Conservation (phyloP, 2,329 filamentous ascomycete genomes). For the Apiospora koreana region DNA sequence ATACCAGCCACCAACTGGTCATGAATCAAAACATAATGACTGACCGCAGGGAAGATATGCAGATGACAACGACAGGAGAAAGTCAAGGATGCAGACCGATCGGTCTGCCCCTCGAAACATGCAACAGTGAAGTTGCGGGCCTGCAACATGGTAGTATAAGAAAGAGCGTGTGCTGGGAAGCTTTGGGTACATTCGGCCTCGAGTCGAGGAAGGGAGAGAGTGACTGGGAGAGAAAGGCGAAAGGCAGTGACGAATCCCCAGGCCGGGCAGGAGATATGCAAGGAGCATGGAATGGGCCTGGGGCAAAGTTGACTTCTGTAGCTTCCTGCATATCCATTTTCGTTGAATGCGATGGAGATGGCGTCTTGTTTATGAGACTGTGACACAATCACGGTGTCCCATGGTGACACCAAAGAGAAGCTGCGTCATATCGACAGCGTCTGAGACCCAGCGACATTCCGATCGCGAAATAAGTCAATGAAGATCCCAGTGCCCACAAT, state of each 20-base stretch:
- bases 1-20: slow-evolving; percentile 21
- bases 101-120: slow-evolving; percentile 13
- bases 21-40: slow-evolving; percentile 43
- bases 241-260: not conserved
- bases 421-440: slow-evolving; percentile 14
- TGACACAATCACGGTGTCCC: slow-evolving; percentile 16
- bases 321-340: slow-evolving; percentile 8
- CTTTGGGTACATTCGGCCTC: slow-evolving; percentile 15
- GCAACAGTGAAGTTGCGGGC: slow-evolving; percentile 7
- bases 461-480: slow-evolving; percentile 14
- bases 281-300: slow-evolving; percentile 1
- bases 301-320: slow-evolving; percentile 9
- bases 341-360: slow-evolving; percentile 7
- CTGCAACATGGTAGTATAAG: slow-evolving; percentile 14
- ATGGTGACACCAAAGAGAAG: slow-evolving; percentile 13
- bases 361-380: slow-evolving; percentile 11
- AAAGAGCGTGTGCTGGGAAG: slow-evolving; percentile 13
- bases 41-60: slow-evolving; percentile 25
- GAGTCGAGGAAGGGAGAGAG: slow-evolving; percentile 1
- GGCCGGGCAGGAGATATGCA: slow-evolving; percentile 4
- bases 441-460: slow-evolving; percentile 15
- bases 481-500: slow-evolving; percentile 16
- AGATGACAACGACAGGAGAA: slow-evolving; percentile 19
- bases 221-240: not conserved
- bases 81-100: slow-evolving; percentile 14